Percentiles rank a stretch among this genome's conserved stretches.
These are phyloP conservation scores for Exophiala lecanii-corni DNA, from an alignment of 2,329 filamentous ascomycete genomes.

Conservation along the genomic window DNA sequence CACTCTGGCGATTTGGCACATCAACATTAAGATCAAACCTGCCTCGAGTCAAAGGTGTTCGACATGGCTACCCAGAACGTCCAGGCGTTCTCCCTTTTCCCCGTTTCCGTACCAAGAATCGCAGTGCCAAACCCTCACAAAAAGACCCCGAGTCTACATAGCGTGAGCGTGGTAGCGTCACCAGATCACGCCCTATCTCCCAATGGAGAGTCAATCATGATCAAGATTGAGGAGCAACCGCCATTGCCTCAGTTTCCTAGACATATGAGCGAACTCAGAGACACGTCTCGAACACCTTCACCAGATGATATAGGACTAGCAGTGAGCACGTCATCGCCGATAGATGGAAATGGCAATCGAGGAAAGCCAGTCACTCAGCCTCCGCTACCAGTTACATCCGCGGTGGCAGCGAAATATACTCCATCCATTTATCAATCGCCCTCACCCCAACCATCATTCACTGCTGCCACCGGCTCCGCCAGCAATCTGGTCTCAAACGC, in stretches of 20 bases:
- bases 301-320: conserved; percentile 24
- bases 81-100: conserved; percentile 23
- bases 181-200: conserved; percentile 14
- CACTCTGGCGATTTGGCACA: too few relatives aligned
- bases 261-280: conserved; percentile 4
- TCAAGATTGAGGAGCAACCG: conserved; percentile 20
- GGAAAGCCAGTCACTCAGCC: conserved; percentile 5
- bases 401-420: conserved; percentile 17
- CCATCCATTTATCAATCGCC: conserved; percentile 21
- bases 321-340: conserved; percentile 24
- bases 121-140: conserved; percentile 24
- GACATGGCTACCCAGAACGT: conserved; percentile 15
- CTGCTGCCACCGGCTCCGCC: conserved; percentile 17
- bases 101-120: conserved; percentile 23
- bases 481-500: conserved; percentile 16
- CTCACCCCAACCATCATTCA: conserved; percentile 19
- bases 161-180: conserved; percentile 13
- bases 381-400: conserved; percentile 2
- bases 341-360: conserved; percentile 23
- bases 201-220: conserved; percentile 16
- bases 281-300: conserved; percentile 14
- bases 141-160: conserved; percentile 24
- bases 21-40: too few relatives aligned
- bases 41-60: too few relatives aligned
- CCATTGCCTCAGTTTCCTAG: conserved; percentile 13